Evolutionary conservation across 2,329 filamentous ascomycete species (phyloP), one percentile per base, ranked within the genome.

Genomic region (Cladophialophora chaetospira): DNA sequence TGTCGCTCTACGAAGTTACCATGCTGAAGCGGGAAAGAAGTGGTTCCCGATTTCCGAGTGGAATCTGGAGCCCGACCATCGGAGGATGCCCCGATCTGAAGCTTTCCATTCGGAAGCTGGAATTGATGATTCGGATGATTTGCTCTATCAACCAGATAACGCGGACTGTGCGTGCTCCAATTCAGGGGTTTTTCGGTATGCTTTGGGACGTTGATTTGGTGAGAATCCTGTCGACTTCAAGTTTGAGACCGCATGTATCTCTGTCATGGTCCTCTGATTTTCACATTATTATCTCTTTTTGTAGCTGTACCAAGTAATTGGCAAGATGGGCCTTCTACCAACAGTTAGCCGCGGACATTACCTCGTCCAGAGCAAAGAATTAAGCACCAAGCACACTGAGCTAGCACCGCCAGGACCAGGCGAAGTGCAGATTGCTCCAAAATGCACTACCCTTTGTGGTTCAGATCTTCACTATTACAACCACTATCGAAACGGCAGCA

Each of bases 381-480:
- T 52, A 17, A 33, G 25, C 10, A 15, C 10, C 19, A 38, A 42
- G 19, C 6, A 13, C 10, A 23, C 45, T 19, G 5, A 23, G 17
- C 15, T 28, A 25, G 15, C 29, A 6, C 17, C 25, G 6, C 51
- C 43, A 9, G 23, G 29, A 6, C 42, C 51, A 5, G 23, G 19
- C 13, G 51, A 54, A 35, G 51, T 54, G 15, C 51, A 46, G 43
- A 36, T 54, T 23, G 31, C 26, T 3, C 25, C 43, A 8, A 25
- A 43, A 23, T 47, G 46, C 3, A 60, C 57, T 13, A 49, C 45
- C 11, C 31, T 60, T 19, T 60, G 57, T 23, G 57, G 81, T 36
- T 87, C 84, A 0, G 85, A 88, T 64, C 80, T 88, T 61, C 85
- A 88, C 67, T 85, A 87, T 63, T 88, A 85, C 85, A 84, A 84